These are phyloP conservation scores for Trypanosoma brucei DNA, from an alignment of 208 protist species.

Conservation along the genomic window DNA sequence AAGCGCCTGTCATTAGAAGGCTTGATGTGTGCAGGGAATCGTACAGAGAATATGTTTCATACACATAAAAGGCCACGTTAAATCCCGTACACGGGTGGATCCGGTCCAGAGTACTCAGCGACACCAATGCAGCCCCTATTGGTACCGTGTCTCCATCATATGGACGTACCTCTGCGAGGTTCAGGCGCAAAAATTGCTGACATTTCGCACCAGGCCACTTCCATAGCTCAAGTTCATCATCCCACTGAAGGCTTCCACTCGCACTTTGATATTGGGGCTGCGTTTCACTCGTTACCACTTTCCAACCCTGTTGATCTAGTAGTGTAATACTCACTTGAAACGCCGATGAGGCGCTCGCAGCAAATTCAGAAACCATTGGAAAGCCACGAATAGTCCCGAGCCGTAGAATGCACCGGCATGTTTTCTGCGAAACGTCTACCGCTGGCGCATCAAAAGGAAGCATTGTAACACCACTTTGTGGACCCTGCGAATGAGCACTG, in stretches of 20 bases:
- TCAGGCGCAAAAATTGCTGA: constrained; percentile 85
- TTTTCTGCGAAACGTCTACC: constrained; percentile 78
- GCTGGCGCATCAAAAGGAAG: constrained; percentile 39
- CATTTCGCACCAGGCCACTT: constrained; percentile 80
- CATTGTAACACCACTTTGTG: not conserved
- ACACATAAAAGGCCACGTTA: constrained; percentile 85
- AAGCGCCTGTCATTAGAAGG: constrained; percentile 80
- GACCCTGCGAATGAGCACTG: not conserved
- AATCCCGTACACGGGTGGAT: constrained; percentile 53
- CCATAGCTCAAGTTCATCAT: constrained; percentile 71
- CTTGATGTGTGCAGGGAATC: constrained; percentile 77
- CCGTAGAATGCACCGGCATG: constrained; percentile 73
- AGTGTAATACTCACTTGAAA: constrained; percentile 84
- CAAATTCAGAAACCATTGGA: constrained; percentile 77
- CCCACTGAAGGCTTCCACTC: constrained; percentile 79
- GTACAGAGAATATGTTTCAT: constrained; percentile 89
- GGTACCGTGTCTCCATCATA: constrained; percentile 81
- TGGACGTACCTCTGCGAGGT: constrained; percentile 79
- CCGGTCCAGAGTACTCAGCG: constrained; percentile 57
- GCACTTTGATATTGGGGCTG: constrained; percentile 81
- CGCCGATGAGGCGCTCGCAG: constrained; percentile 66
- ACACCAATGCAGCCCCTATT: constrained; percentile 82
- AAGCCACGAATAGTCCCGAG: constrained; percentile 82
- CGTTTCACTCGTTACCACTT: constrained; percentile 76
- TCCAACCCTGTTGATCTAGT: constrained; percentile 82